Conservation (phyloP, 2,329 filamentous ascomycete genomes). For the Xylaria sp. region DNA sequence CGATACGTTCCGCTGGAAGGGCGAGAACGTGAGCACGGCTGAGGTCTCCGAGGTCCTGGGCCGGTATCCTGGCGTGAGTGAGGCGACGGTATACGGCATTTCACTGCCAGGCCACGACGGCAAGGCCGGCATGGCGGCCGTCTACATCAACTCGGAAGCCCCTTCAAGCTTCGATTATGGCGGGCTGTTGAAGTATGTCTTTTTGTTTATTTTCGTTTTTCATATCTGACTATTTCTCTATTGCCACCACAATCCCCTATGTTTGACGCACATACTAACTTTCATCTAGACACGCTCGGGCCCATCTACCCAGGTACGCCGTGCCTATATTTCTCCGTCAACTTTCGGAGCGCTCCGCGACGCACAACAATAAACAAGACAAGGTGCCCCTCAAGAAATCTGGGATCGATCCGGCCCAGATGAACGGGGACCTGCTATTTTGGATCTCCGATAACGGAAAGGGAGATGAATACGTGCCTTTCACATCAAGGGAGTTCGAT, state of each 20-base stretch:
- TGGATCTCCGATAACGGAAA: slow-evolving; percentile 69
- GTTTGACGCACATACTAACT: background rate
- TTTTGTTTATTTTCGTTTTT: slow-evolving; percentile 12
- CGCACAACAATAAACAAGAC: slow-evolving; percentile 84
- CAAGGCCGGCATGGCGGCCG: slow-evolving; percentile 71
- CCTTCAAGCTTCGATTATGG: slow-evolving; percentile 65
- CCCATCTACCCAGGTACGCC: slow-evolving; percentile 75
- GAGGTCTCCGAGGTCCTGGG: slow-evolving; percentile 74
- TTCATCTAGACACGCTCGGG: slow-evolving; percentile 59
- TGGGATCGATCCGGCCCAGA: slow-evolving; percentile 68
- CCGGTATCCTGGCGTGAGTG: slow-evolving; percentile 65
- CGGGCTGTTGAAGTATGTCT: slow-evolving; percentile 62
- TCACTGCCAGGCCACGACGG: slow-evolving; percentile 73
- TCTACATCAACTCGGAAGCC: slow-evolving; percentile 62
- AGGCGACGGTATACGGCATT: slow-evolving; percentile 78
- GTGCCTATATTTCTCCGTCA: slow-evolving; percentile 78
- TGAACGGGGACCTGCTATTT: slow-evolving; percentile 55
- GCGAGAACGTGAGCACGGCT: slow-evolving; percentile 72
- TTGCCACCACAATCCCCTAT: background rate
- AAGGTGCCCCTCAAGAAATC: slow-evolving; percentile 76
- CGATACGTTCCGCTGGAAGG: slow-evolving; percentile 81
- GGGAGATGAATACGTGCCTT: slow-evolving; percentile 66
- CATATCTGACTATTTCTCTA: background rate
- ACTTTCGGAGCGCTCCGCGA: slow-evolving; percentile 66
- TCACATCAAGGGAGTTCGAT: slow-evolving; percentile 68